Evolutionary conservation across 345 rosid species (phyloP).

Genomic region (Eucalyptus globulus): DNA sequence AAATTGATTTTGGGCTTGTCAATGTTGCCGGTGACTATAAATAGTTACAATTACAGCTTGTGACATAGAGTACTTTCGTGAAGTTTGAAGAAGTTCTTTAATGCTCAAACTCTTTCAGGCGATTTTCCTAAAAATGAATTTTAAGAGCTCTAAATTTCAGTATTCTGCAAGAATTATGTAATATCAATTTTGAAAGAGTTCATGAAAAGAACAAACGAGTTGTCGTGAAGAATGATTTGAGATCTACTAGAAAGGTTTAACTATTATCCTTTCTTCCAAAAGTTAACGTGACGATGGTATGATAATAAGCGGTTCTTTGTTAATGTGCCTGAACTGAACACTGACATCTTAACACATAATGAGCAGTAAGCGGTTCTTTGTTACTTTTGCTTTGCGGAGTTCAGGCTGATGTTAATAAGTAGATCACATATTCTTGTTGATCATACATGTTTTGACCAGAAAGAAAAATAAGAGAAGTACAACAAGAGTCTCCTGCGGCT

Average conservation of each 20-base stretch:
- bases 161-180: background rate
- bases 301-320: background rate
- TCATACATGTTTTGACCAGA: background rate
- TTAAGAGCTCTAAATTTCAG: background rate
- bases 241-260: background rate
- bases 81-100: background rate
- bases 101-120: background rate
- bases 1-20: background rate
- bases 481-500: background rate
- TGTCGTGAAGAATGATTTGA: background rate
- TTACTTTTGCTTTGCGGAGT: background rate
- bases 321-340: background rate
- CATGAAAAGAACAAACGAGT: background rate
- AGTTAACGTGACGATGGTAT: background rate
- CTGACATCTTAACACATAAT: background rate
- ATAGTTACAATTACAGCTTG: background rate
- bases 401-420: background rate
- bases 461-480: background rate
- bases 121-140: background rate
- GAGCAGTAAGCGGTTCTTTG: background rate
- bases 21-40: background rate
- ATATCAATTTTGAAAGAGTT: background rate
- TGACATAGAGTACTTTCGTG: background rate
- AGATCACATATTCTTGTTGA: background rate
- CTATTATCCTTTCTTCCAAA: background rate